Evolutionary conservation across 1,284 basidiomycete genomes (phyloP).

Genomic region (Earliella scabrosa): DNA sequence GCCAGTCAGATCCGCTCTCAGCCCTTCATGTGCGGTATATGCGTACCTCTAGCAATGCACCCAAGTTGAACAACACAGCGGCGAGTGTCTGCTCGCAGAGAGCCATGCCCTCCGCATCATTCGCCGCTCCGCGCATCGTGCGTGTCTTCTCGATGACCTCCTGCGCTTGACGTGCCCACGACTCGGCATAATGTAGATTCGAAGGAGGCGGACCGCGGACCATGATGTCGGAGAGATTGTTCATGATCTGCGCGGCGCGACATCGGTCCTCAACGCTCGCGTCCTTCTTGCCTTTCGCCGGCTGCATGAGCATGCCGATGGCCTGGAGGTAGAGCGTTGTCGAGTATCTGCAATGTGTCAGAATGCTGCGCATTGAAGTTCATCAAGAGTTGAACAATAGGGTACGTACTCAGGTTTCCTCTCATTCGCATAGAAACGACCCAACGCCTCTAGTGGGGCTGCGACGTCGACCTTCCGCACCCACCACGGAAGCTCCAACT

Average conservation of each 20-base stretch:
- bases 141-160: conserved; percentile 49
- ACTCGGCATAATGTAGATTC: conserved; percentile 57
- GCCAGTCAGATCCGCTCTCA: background rate
- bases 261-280: conserved; percentile 58
- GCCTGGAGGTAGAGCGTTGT: conserved; percentile 70
- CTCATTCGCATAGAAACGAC: conserved; percentile 59
- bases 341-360: conserved; percentile 51
- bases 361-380: background rate
- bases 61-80: conserved; percentile 67
- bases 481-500: conserved; percentile 68
- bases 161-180: conserved; percentile 62
- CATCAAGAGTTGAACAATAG: conserved; percentile 1
- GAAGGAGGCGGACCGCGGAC: conserved; percentile 53
- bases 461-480: conserved; percentile 62
- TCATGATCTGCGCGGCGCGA: conserved; percentile 74
- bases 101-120: conserved; percentile 29
- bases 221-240: conserved; percentile 64
- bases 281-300: conserved; percentile 38
- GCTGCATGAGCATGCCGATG: conserved; percentile 66
- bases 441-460: conserved; percentile 72
- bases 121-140: conserved; percentile 18
- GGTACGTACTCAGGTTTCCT: conserved; percentile 64
- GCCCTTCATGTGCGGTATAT: background rate
- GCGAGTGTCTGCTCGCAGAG: conserved; percentile 63
- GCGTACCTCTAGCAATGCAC: conserved; percentile 48